Percentiles rank a stretch among this genome's conserved stretches.
phyloP scores from a whole-genome alignment of 768 basidiomycete genomes.

The Pleurotus ostreatus region DNA sequence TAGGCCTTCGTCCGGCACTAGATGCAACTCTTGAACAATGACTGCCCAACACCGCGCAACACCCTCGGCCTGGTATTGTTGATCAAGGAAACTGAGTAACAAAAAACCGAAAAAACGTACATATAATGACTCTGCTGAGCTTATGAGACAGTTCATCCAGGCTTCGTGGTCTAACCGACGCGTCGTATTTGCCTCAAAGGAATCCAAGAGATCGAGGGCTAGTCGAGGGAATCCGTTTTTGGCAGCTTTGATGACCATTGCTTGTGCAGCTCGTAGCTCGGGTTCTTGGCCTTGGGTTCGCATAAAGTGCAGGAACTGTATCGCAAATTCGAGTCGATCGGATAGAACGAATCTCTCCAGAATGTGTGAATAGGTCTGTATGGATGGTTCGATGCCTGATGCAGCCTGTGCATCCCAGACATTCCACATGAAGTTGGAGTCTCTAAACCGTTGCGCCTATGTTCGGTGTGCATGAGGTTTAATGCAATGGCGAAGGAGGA shows the following conservation, averaged over 20 bases:
- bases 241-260: slow-evolving; percentile 52
- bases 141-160: slow-evolving; percentile 66
- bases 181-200: slow-evolving; percentile 53
- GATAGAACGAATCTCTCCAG: slow-evolving; percentile 41
- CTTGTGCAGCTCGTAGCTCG: slow-evolving; percentile 43
- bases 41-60: slow-evolving; percentile 59
- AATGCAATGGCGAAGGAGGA: not conserved
- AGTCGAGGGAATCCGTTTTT: slow-evolving; percentile 53
- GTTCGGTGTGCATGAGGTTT: slow-evolving; percentile 11
- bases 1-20: slow-evolving; percentile 72
- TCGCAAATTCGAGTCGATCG: slow-evolving; percentile 60
- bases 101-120: slow-evolving; percentile 38
- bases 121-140: slow-evolving; percentile 62
- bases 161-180: slow-evolving; percentile 47
- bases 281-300: slow-evolving; percentile 45
- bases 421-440: slow-evolving; percentile 38
- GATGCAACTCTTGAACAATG: slow-evolving; percentile 43
- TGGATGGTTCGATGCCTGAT: slow-evolving; percentile 43
- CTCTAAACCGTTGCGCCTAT: slow-evolving; percentile 43
- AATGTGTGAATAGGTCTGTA: slow-evolving; percentile 48
- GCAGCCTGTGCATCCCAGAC: slow-evolving; percentile 55
- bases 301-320: slow-evolving; percentile 63
- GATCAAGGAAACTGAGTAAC: not conserved
- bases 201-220: slow-evolving; percentile 64
- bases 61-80: slow-evolving; percentile 54